Conservation (phyloP, 805 yeast species). For the Sugiyamaella floridensis region DNA sequence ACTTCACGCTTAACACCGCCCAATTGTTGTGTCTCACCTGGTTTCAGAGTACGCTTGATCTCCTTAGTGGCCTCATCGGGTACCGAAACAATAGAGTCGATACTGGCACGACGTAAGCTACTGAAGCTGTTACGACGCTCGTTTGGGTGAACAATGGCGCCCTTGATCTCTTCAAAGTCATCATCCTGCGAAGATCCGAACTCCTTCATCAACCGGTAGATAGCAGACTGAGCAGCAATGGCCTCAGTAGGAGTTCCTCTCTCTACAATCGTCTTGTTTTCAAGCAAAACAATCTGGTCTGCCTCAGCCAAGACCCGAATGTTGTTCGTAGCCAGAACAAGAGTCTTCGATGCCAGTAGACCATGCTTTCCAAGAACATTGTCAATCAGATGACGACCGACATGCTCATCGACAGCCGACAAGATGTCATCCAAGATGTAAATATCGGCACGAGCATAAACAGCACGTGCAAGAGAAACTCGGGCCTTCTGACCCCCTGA, state of each 20-base stretch:
- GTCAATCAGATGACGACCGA: slow-evolving; percentile 74
- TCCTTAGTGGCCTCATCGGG: slow-evolving; percentile 6
- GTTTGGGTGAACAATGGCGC: background rate
- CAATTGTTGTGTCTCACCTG: slow-evolving; percentile 60
- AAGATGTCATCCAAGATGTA: slow-evolving; percentile 86
- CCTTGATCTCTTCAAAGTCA: slow-evolving; percentile 44
- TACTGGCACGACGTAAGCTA: slow-evolving; percentile 9
- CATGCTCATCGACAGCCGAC: slow-evolving; percentile 96
- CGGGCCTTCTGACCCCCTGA: slow-evolving; percentile 98
- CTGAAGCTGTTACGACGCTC: slow-evolving; percentile 6
- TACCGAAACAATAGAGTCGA: slow-evolving; percentile 4
- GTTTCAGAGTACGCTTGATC: background rate
- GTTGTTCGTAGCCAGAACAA: slow-evolving; percentile 71
- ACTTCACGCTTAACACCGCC: slow-evolving; percentile 78
- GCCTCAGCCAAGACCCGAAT: slow-evolving; percentile 55
- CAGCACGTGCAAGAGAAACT: slow-evolving; percentile 89
- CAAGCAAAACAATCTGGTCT: slow-evolving; percentile 40
- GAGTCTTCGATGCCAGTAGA: slow-evolving; percentile 58
- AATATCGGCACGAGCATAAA: slow-evolving; percentile 75
- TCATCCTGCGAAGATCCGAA: slow-evolving; percentile 55
- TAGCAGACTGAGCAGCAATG: slow-evolving; percentile 48
- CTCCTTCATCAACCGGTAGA: slow-evolving; percentile 46
- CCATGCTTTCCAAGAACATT: slow-evolving; percentile 68
- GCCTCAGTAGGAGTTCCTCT: slow-evolving; percentile 37
- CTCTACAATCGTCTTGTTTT: slow-evolving; percentile 38